phyloP scores from a whole-genome alignment of 75 land plant genomes.

The Adiantum capillusveneris region DNA sequence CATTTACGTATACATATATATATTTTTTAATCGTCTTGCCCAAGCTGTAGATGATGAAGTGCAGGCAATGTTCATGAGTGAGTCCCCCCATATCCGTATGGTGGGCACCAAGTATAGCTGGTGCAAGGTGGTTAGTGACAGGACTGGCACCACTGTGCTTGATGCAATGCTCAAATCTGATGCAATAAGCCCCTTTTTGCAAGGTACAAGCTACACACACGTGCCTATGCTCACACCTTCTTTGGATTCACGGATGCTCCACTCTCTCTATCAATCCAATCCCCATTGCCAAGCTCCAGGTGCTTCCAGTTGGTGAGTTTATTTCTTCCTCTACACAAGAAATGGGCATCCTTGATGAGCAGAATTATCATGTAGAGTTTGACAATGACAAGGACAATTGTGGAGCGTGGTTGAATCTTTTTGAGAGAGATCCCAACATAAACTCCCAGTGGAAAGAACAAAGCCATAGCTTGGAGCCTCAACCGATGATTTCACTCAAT shows the following conservation, averaged over 20 bases:
- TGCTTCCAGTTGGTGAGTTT: conserved; percentile 15
- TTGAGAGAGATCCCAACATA: conserved; percentile 62
- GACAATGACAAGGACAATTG: conserved; percentile 10
- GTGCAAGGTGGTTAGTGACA: conserved; percentile 62
- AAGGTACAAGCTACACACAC: conserved; percentile 42
- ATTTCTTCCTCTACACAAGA: too few species aligned
- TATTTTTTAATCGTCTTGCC: too few species aligned
- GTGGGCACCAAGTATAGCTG: conserved; percentile 83
- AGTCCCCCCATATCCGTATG: conserved; percentile 28
- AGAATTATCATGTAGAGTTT: too few species aligned
- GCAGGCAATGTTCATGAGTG: not conserved
- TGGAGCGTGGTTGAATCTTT: conserved; percentile 18
- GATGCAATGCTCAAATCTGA: conserved; percentile 46
- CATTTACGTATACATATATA: too few species aligned
- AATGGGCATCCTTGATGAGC: too few species aligned
- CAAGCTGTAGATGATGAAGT: too few species aligned
- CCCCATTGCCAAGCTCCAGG: conserved; percentile 23
- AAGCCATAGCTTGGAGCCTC: conserved; percentile 12
- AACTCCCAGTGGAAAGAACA: conserved; percentile 43
- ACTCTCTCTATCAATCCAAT: conserved; percentile 19
- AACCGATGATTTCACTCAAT: conserved; percentile 22
- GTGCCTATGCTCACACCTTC: conserved; percentile 58
- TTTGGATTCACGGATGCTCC: conserved; percentile 37
- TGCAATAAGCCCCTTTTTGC: conserved; percentile 17
- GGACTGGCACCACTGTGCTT: conserved; percentile 84